Percentiles rank a stretch among this genome's conserved stretches.
phyloP scores from a whole-genome alignment of 129 eudicot genomes.

The Sambucus nigra region DNA sequence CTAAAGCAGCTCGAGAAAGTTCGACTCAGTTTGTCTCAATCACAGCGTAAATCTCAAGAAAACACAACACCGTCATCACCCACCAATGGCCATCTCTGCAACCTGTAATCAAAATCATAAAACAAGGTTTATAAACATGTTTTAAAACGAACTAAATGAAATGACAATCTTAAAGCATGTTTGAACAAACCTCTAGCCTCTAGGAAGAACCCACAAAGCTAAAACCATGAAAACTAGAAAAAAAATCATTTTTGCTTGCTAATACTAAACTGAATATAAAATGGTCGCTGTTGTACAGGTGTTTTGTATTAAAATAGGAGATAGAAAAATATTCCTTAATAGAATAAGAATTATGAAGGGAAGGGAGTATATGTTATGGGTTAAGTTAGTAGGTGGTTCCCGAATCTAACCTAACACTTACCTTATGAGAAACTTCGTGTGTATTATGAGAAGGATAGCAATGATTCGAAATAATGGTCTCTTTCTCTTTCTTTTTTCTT shows the following conservation, averaged over 20 bases:
- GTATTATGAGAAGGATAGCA: neutral
- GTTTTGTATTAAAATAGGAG: neutral
- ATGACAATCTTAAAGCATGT: too few species aligned
- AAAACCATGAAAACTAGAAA: neutral
- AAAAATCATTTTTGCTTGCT: neutral
- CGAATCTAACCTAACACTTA: neutral
- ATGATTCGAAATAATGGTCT: neutral
- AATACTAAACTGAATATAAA: neutral
- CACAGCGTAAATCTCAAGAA: slow-evolving; percentile 23
- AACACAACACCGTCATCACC: slow-evolving; percentile 9
- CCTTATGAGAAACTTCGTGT: neutral
- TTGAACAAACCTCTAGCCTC: neutral
- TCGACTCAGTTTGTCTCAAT: slow-evolving; percentile 12
- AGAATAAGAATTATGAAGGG: neutral
- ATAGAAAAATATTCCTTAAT: neutral
- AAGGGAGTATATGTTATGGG: too few species aligned
- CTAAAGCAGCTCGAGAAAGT: slow-evolving; percentile 1
- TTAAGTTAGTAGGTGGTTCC: neutral
- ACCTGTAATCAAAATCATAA: slow-evolving; percentile 5
- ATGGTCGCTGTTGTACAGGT: slow-evolving; percentile 2
- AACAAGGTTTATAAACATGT: neutral
- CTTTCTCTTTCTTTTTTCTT: too few species aligned
- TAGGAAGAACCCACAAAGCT: slow-evolving; percentile 2
- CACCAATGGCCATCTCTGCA: slow-evolving; percentile 15
- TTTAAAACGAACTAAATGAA: neutral